A percentile compares a stretch with the other conserved stretches of the same genome.
These are phyloP conservation scores for Bjerkandera adusta DNA, from an alignment of 1,284 basidiomycete species.

Conservation along the genomic window DNA sequence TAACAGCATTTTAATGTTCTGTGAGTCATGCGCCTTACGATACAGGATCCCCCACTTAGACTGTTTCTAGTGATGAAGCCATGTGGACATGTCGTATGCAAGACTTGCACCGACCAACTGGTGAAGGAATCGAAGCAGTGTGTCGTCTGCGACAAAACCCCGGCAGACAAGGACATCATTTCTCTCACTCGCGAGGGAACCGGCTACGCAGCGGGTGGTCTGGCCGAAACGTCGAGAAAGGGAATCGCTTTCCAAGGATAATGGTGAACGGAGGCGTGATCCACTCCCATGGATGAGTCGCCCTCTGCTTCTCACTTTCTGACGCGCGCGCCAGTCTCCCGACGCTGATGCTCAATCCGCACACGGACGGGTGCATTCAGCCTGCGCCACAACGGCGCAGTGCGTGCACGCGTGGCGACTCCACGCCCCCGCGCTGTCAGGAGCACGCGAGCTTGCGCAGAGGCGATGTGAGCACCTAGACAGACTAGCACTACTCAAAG, in stretches of 20 bases:
- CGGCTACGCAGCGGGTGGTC: slow-evolving; percentile 86
- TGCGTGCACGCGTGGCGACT: too few relatives aligned
- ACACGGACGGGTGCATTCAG: too few relatives aligned
- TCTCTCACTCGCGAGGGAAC: slow-evolving; percentile 86
- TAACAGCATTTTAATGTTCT: slow-evolving; percentile 68
- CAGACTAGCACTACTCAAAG: too few relatives aligned
- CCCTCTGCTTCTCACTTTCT: neutral
- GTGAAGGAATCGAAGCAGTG: slow-evolving; percentile 76
- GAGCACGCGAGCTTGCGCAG: too few relatives aligned
- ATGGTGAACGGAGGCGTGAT: too few relatives aligned
- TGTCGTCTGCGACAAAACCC: slow-evolving; percentile 71
- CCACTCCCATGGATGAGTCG: neutral
- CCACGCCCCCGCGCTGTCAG: too few relatives aligned
- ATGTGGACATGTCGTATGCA: slow-evolving; percentile 86
- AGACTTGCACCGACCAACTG: slow-evolving; percentile 82
- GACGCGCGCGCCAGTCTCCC: too few relatives aligned
- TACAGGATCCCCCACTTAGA: neutral
- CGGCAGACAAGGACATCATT: slow-evolving; percentile 69
- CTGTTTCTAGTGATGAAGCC: slow-evolving; percentile 67
- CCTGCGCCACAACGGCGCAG: too few relatives aligned
- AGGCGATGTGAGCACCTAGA: too few relatives aligned
- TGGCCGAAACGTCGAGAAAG: slow-evolving; percentile 77
- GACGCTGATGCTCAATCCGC: too few relatives aligned
- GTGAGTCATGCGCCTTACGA: slow-evolving; percentile 56
- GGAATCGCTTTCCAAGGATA: slow-evolving; percentile 80